Evolutionary conservation across 345 rosid genomes (phyloP), one percentile per base, ranked within the genome.

Genomic region (Ricinus communis): DNA sequence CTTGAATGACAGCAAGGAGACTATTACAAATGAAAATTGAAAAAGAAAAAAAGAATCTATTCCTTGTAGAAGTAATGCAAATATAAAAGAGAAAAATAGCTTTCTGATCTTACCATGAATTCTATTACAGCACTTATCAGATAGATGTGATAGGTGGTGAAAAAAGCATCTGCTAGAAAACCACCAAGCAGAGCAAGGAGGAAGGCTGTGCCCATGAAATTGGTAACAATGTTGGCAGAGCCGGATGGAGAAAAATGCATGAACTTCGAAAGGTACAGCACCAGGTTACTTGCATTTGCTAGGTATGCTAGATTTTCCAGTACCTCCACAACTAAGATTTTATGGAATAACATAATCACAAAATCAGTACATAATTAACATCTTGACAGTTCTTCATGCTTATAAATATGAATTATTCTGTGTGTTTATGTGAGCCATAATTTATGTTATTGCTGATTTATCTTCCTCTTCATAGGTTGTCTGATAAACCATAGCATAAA

Each of bases 251-350:
- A 83, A 80, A 85, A 91, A 66, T 82, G 82, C 95, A 93, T 89
- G 74, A 86, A 85, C 62, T 76, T 89, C 6, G 91, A 79, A 36
- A 89, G 78, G 79, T 93, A 93, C 25, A 91, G 80, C 74, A 93
- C 97, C 59, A 91, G 90, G 80, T 93, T 93, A 84, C 98, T 93
- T 47, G 98, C 97, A 82, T 85, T 88, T 31, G 96, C 94, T 71
- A 90, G 88, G 82, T 71, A 93, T 62, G 98, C 98, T 27, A 91
- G 86, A 71, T 91, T 93, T 88, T 93, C 97, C 83, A 90, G 77
- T 21, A 88, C 85, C 81, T 91, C 98, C 79, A 88, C 98, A 74
- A 14, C 98, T 91, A 45, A 1, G 40, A 50, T 57, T 75, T 56
- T 8, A 40, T 52, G 51, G 53, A 64, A 62, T 58, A 27, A 19